Base-by-base conservation (phyloP, 2,329 filamentous ascomycete species). In the Phialophora chinensis region DNA sequence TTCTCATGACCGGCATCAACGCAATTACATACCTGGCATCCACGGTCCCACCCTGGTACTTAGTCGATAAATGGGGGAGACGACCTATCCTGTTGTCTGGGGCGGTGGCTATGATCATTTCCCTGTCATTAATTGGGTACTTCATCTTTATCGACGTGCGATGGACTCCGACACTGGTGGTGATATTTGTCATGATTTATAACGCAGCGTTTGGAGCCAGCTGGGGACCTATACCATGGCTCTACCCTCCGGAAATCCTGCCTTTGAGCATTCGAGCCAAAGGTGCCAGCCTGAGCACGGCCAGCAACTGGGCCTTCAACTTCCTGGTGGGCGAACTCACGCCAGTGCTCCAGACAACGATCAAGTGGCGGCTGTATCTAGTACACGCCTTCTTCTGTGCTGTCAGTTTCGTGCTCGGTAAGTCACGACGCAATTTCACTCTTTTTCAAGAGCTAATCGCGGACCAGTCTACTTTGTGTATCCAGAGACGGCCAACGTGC, bases 161-260 rank as follows among this genome's bases (percentile, higher is more conserved):
- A 53, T 84, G 85, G 73, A 98, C 95, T 1, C 93, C 91, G 3
- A 90, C 86, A 6, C 80, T 97, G 76, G 95, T 97, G 2, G 95
- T 98, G 58, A 79, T 96, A 59, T 96, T 96, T 75, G 95, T 99
- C 76, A 97, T 98, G 91, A 90, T 97, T 58, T 99, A 98, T 82
- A 99, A 99, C 75, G 95, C 94, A 4, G 91, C 95, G 7, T 99
- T 98, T 77, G 95, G 95, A 56, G 96, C 93, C 76, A 91, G 88
- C n/a, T 99, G 95, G 95, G 95, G 95, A 20, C 95, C 95, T 0
- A 96, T 99, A 68, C 95, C 95, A 8, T 99, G 95, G 95, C 83
- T 99, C 17, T 98, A 98, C 78, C 95, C 95, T 14, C 95, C 95
- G n/a, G 95, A 99, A 84, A 99, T 99, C 80, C 84, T 99, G 52